Base-by-base conservation (phyloP, 768 basidiomycete species). In the Filobasidium floriforme region DNA sequence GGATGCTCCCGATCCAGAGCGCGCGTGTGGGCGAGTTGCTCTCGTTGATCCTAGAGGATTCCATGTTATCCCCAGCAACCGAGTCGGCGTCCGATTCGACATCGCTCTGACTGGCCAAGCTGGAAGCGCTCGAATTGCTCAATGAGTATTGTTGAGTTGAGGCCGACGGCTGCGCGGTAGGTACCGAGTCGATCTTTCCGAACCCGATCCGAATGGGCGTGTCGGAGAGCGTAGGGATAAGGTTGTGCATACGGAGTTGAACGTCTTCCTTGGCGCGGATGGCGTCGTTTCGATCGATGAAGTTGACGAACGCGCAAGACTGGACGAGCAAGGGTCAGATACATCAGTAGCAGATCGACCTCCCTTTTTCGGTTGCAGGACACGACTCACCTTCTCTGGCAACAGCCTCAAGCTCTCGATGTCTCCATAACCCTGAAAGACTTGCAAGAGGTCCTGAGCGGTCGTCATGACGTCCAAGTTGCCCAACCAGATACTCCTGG, bases 261-360 rank as follows among this genome's bases (percentile, higher is more conserved):
- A 99, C 93, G 79, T 99, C 96, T 29, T 99, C 96, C 76, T 96
- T 94, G 14, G 96, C 96, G 66, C 91, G 87, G 70, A 98, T 87
- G n/a, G 94, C 94, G 78, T 98, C 94, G 0, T 86, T 84, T 76
- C 90, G 89, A 70, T 96, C 92, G 54, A 96, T 90, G 76, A 96
- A 99, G 77, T 99, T 99, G 76, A 99, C 94, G 76, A 99, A 99
- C 10, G 94, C 96, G 76, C 96, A 99, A 78, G 96, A 92, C 93
- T 97, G 41, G 32, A 18, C 7, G 10, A 59, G n/a, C 26, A 41
- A 12, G 55, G 28, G n/a, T 10, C n/a, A n/a, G n/a, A n/a, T n/a
- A n/a, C n/a, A n/a, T n/a, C n/a, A n/a, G n/a, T n/a, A n/a, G n/a
- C n/a, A n/a, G n/a, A n/a, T n/a, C n/a, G n/a, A n/a, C n/a, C n/a